Conservation (phyloP, 306 rosid genomes). For the Phaseolus lunatus region DNA sequence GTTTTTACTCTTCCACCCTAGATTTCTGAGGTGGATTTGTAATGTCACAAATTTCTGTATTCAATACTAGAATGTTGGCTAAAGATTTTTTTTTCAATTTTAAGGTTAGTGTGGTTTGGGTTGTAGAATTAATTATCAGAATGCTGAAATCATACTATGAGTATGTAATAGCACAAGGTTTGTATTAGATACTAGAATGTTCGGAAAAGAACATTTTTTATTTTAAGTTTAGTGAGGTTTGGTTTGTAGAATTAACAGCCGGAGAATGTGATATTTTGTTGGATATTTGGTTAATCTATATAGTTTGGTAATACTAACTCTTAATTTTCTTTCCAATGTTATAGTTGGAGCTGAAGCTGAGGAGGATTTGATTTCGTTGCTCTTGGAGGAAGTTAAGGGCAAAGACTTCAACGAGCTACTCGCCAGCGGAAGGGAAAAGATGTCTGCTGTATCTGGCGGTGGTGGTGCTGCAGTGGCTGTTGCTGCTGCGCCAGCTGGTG, state of each 20-base stretch:
- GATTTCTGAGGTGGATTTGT: conserved; percentile 17
- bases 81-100: too few species aligned
- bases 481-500: conserved; percentile 53
- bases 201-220: background rate
- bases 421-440: conserved; percentile 74
- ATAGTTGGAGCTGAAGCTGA: conserved; percentile 75
- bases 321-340: background rate
- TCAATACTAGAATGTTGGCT: too few species aligned
- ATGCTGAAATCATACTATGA: too few species aligned
- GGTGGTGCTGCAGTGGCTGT: conserved; percentile 67
- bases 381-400: conserved; percentile 63
- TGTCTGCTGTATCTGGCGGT: conserved; percentile 68
- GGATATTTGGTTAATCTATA: background rate
- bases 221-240: background rate
- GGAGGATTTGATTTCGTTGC: conserved; percentile 55
- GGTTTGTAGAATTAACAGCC: background rate
- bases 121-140: too few species aligned
- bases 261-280: background rate
- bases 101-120: too few species aligned
- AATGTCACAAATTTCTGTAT: background rate
- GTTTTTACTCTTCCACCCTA: background rate
- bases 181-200: background rate
- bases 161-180: background rate
- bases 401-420: conserved; percentile 70
- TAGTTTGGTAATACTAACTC: background rate